Percentiles rank a stretch among this genome's conserved stretches.
Conservation (phyloP, 345 rosid genomes). For the Citropsis articulata region DNA sequence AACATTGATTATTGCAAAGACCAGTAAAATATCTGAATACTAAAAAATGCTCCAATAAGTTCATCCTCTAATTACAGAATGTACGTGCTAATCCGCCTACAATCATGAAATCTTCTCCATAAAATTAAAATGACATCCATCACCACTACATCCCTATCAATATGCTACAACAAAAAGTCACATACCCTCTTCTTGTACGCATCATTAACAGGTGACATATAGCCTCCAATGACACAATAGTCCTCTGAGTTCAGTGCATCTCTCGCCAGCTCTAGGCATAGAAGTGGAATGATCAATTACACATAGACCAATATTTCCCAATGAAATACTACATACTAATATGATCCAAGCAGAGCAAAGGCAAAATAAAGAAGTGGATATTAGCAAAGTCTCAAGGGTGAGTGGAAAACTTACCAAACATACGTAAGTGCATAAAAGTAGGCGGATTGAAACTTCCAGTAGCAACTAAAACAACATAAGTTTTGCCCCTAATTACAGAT, state of each 20-base stretch:
- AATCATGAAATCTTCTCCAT: background rate
- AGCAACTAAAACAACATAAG: constrained; percentile 65
- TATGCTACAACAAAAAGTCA: background rate
- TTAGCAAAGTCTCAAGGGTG: background rate
- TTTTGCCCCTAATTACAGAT: constrained; percentile 35
- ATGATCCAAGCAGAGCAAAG: background rate
- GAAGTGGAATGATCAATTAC: constrained; percentile 16
- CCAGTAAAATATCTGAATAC: background rate
- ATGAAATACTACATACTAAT: background rate
- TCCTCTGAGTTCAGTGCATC: constrained; percentile 66
- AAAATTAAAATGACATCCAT: background rate
- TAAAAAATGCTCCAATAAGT: background rate
- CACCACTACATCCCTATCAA: background rate
- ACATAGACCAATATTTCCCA: background rate
- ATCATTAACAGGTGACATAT: constrained; percentile 92
- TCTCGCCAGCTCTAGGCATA: constrained; percentile 68
- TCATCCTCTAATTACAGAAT: background rate
- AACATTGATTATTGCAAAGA: background rate
- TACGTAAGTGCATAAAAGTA: constrained; percentile 87
- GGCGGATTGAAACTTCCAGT: constrained; percentile 98
- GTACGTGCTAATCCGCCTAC: background rate
- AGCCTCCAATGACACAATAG: constrained; percentile 76
- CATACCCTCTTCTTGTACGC: constrained; percentile 76
- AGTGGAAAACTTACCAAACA: constrained; percentile 61
- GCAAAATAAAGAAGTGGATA: background rate